These are phyloP conservation scores for Sphaerulina musiva DNA, from an alignment of 2,329 filamentous ascomycete species.

Conservation along the genomic window DNA sequence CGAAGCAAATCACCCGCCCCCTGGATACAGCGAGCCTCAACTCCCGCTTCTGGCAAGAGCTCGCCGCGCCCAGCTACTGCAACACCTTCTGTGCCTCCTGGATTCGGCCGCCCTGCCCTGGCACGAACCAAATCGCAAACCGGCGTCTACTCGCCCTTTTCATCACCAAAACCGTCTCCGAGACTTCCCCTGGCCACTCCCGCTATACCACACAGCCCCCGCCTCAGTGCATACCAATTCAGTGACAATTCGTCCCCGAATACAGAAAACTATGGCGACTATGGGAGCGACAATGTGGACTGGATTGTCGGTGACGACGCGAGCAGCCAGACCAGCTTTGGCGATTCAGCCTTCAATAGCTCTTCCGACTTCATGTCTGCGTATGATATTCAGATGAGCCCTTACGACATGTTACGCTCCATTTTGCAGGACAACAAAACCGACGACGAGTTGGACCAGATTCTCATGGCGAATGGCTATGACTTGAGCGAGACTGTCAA, in stretches of 20 bases:
- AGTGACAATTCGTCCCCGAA: constrained; percentile 68
- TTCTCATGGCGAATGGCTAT: constrained; percentile 81
- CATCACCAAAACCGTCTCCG: constrained; percentile 86
- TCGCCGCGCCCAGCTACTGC: constrained; percentile 71
- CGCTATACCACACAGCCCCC: constrained; percentile 87
- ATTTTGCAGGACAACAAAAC: constrained; percentile 83
- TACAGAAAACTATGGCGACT: constrained; percentile 81
- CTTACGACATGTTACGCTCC: constrained; percentile 94
- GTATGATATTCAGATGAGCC: constrained; percentile 82
- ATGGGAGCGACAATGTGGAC: constrained; percentile 89
- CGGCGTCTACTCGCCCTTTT: constrained; percentile 69
- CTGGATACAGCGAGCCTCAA: constrained; percentile 70
- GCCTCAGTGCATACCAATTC: constrained; percentile 91
- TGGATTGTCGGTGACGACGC: constrained; percentile 85
- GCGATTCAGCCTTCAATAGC: constrained; percentile 65
- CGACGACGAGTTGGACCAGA: constrained; percentile 91
- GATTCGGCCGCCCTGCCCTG: constrained; percentile 70
- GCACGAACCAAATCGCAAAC: constrained; percentile 67
- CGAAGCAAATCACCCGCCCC: constrained; percentile 87
- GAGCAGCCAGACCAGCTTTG: constrained; percentile 71
- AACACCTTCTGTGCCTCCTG: constrained; percentile 76
- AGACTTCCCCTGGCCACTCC: constrained; percentile 85
- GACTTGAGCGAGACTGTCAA: constrained; percentile 89
- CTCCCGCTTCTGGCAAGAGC: constrained; percentile 70
- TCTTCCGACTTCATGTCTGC: constrained; percentile 69